phyloP scores from a whole-genome alignment of 2,329 filamentous ascomycete species.

The Xylariaceae sp. region DNA sequence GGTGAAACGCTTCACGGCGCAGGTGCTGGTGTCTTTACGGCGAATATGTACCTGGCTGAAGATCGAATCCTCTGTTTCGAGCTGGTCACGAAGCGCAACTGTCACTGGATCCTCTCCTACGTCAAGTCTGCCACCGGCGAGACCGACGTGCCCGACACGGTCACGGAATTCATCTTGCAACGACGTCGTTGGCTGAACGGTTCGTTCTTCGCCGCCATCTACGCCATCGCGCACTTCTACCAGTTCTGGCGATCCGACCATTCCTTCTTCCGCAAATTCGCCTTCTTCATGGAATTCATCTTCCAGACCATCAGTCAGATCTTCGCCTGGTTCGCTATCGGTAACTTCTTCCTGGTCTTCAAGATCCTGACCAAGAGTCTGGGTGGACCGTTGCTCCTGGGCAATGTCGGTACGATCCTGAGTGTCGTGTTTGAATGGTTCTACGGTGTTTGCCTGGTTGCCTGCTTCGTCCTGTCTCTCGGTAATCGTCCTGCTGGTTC shows the following conservation, averaged over 20 bases:
- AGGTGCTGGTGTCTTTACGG: slow-evolving; percentile 94
- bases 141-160: slow-evolving; percentile 91
- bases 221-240: slow-evolving; percentile 90
- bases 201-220: slow-evolving; percentile 95
- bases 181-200: slow-evolving; percentile 96
- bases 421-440: slow-evolving; percentile 94
- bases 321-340: slow-evolving; percentile 97
- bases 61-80: slow-evolving; percentile 96
- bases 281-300: slow-evolving; percentile 85
- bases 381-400: slow-evolving; percentile 62
- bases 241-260: slow-evolving; percentile 94
- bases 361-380: slow-evolving; percentile 90
- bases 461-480: slow-evolving; percentile 90
- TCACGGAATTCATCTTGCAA: slow-evolving; percentile 92
- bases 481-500: slow-evolving; percentile 94
- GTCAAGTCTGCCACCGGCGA: slow-evolving; percentile 97
- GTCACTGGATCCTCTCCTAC: slow-evolving; percentile 95
- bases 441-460: slow-evolving; percentile 84
- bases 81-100: slow-evolving; percentile 94
- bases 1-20: slow-evolving; percentile 95
- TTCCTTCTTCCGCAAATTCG: slow-evolving; percentile 77
- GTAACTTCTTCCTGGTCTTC: slow-evolving; percentile 99
- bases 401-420: slow-evolving; percentile 70
- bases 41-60: slow-evolving; percentile 91
- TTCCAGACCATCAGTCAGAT: slow-evolving; percentile 97